These are phyloP conservation scores for Lagenidium giganteum DNA, from an alignment of 352 stramenopile species.

Conservation along the genomic window DNA sequence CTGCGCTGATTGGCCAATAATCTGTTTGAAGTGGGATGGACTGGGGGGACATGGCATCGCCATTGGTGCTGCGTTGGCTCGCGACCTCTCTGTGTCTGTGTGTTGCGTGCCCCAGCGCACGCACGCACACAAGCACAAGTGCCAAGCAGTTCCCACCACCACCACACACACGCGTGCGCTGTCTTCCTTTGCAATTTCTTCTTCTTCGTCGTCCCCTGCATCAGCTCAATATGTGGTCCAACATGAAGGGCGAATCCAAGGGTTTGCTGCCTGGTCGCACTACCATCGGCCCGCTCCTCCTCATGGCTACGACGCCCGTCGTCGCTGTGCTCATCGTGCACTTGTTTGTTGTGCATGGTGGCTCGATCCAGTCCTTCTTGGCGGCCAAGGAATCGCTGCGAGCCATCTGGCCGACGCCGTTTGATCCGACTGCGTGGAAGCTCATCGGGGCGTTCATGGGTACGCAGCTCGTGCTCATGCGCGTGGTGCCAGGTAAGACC, in stretches of 20 bases:
- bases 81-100: too few species aligned
- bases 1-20: too few species aligned
- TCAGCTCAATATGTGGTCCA: conserved; percentile 85
- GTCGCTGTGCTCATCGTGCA: conserved; percentile 84
- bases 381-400: conserved; percentile 38
- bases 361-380: conserved; percentile 33
- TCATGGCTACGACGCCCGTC: conserved; percentile 83
- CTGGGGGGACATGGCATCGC: too few species aligned
- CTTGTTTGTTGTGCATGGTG: conserved; percentile 54
- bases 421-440: conserved; percentile 85
- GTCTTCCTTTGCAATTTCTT: too few species aligned
- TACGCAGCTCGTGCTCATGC: conserved; percentile 89
- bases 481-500: conserved; percentile 80
- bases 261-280: conserved; percentile 76
- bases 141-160: too few species aligned
- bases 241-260: conserved; percentile 57
- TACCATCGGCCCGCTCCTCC: conserved; percentile 81
- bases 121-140: too few species aligned
- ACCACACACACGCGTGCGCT: too few species aligned
- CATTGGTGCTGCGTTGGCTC: too few species aligned
- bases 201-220: too few species aligned
- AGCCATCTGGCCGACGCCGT: conserved; percentile 80
- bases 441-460: conserved; percentile 86
- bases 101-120: too few species aligned
- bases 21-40: too few species aligned